Evolutionary conservation across 768 basidiomycete species (phyloP), one percentile per base, ranked within the genome.

Genomic region (Auricularia auricula-judae): DNA sequence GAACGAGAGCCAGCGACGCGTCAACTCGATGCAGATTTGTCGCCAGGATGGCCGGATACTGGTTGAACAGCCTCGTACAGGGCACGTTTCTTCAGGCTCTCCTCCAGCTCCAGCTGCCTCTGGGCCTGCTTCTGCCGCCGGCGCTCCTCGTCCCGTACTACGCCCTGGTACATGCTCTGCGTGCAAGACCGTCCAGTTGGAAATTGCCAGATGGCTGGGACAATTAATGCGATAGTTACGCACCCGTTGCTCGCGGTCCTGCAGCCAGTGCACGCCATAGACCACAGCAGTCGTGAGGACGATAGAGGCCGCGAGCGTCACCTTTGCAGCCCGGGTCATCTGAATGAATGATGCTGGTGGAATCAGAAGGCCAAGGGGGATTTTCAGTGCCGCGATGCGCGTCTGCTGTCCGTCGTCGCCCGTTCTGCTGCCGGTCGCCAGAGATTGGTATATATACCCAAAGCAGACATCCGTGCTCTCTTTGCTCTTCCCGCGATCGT

Each of bases 81-180:
- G 56, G 61, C 61, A 12, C 69, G 64, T 56, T 65, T 67, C n/a
- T 36, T 18, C 7, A 29, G 56, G 56, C 60, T 69, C 61, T 82
- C 81, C 61, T 81, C 77, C 29, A 86, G 74, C 0, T 84, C 87
- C 65, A 80, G 82, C 72, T 87, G 82, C 66, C 86, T 80, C 73
- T 85, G 82, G 60, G 68, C 79, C 82, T 83, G 82, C 75, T 93
- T 93, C 70, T 86, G 82, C 70, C 74, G 78, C 66, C 89, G 79
- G 33, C 93, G 86, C 69, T 86, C 89, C 70, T 98, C 95, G 72
- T 97, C 94, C 62, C 86, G 84, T 58, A 96, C 71, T 2, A 97
- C 95, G 33, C 94, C 94, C 71, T 87, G 80, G 72, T 90, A 96
- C 94, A 97, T 97, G 35, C 78, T 86, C 94, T 98, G 66, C 43